phyloP scores from a whole-genome alignment of 1,284 basidiomycete genomes.

The Rugosomyces carneus region DNA sequence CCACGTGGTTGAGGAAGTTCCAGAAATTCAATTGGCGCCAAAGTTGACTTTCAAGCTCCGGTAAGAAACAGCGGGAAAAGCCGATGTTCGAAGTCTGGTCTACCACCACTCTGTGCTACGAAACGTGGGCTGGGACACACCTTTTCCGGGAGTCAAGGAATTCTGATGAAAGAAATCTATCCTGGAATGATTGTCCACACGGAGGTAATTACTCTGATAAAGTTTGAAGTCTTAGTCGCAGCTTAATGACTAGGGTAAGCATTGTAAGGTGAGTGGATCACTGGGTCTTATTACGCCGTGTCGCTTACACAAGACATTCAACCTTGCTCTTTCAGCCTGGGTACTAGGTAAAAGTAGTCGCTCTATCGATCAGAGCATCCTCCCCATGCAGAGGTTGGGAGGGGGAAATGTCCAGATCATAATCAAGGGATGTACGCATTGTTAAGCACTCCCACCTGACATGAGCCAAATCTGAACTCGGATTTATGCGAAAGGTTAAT shows the following conservation, averaged over 20 bases:
- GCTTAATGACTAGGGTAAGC: no score
- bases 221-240: background rate
- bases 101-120: background rate
- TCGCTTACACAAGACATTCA: background rate
- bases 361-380: background rate
- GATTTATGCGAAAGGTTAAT: constrained; percentile 3
- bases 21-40: background rate
- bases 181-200: background rate
- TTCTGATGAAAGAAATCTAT: constrained; percentile 7
- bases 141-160: background rate
- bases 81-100: background rate
- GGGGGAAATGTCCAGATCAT: background rate
- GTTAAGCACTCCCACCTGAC: background rate
- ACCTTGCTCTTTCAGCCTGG: background rate
- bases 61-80: background rate
- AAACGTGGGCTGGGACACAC: constrained; percentile 1
- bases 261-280: background rate
- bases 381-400: background rate
- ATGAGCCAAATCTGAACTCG: constrained; percentile 1
- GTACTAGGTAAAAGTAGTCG: background rate
- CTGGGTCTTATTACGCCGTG: background rate
- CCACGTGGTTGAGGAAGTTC: background rate
- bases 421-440: background rate
- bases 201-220: constrained; percentile 2
- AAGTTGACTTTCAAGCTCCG: background rate